phyloP scores from a whole-genome alignment of 805 yeast species.

The Komagataella mondaviorum region DNA sequence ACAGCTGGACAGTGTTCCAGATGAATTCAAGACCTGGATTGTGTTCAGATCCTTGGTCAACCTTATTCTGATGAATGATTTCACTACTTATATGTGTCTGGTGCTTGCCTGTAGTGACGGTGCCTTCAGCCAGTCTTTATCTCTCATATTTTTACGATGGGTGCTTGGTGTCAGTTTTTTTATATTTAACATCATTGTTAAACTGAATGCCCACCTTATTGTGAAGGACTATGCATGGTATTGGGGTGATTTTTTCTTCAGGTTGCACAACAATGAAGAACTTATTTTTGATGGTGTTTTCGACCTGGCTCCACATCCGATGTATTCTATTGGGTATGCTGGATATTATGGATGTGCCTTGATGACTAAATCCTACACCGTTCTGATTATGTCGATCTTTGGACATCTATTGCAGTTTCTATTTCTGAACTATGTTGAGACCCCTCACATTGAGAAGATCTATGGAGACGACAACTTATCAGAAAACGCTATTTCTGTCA shows the following conservation, averaged over 20 bases:
- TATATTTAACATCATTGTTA: constrained; percentile 72
- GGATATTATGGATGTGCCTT: constrained; percentile 80
- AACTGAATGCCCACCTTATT: constrained; percentile 76
- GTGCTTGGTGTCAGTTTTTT: constrained; percentile 46
- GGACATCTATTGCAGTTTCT: constrained; percentile 73
- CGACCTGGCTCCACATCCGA: constrained; percentile 85
- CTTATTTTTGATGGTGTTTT: constrained; percentile 81
- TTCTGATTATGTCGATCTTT: constrained; percentile 51
- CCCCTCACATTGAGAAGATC: constrained; percentile 77
- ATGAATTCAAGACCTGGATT: constrained; percentile 76
- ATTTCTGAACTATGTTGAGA: constrained; percentile 63
- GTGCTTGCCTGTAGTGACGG: constrained; percentile 32
- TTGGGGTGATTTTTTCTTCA: constrained; percentile 88
- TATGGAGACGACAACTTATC: constrained; percentile 20
- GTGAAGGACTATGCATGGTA: constrained; percentile 90
- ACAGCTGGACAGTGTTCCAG: constrained; percentile 28
- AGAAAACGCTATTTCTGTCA: constrained; percentile 7
- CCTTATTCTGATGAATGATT: constrained; percentile 74
- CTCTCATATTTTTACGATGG: constrained; percentile 36
- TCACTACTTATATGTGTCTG: constrained; percentile 56
- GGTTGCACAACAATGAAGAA: constrained; percentile 50
- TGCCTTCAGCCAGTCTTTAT: constrained; percentile 22
- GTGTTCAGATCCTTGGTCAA: constrained; percentile 70
- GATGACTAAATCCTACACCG: constrained; percentile 60
- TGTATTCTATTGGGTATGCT: constrained; percentile 82